Conservation (phyloP, 441 rosid species). For the Euphorbia schlechtendalii region DNA sequence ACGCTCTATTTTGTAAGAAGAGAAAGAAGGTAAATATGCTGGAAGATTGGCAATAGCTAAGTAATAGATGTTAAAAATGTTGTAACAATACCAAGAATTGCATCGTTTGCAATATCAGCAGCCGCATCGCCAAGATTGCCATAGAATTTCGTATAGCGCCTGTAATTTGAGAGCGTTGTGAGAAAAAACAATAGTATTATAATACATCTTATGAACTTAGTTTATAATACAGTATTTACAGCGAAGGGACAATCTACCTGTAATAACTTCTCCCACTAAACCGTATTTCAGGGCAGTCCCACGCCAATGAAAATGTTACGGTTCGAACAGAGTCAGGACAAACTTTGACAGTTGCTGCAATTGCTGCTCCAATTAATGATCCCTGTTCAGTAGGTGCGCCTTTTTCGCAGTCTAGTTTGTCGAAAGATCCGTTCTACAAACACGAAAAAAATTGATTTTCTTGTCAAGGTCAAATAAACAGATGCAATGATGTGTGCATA, state of each 20-base stretch:
- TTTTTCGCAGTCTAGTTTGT: constrained; percentile 32
- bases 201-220: neutral
- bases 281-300: constrained; percentile 86
- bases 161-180: constrained; percentile 24
- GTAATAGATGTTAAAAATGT: neutral
- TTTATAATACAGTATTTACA: neutral
- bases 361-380: constrained; percentile 88
- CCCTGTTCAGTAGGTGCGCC: constrained; percentile 53
- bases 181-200: constrained; percentile 12
- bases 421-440: constrained; percentile 67
- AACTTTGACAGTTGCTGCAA: constrained; percentile 65
- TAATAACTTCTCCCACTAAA: constrained; percentile 68
- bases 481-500: too few species aligned
- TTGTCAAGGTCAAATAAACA: neutral
- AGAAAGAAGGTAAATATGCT: neutral
- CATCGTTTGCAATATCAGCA: constrained; percentile 72
- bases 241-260: constrained; percentile 33
- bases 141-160: constrained; percentile 86
- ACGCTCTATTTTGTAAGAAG: constrained; percentile 40
- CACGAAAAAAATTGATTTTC: neutral
- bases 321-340: constrained; percentile 40
- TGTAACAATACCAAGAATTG: constrained; percentile 55
- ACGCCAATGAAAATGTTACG: constrained; percentile 74
- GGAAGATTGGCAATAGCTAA: neutral
- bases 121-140: constrained; percentile 68